phyloP scores from a whole-genome alignment of 768 basidiomycete species.

The Udeniomyces megalosporus region DNA sequence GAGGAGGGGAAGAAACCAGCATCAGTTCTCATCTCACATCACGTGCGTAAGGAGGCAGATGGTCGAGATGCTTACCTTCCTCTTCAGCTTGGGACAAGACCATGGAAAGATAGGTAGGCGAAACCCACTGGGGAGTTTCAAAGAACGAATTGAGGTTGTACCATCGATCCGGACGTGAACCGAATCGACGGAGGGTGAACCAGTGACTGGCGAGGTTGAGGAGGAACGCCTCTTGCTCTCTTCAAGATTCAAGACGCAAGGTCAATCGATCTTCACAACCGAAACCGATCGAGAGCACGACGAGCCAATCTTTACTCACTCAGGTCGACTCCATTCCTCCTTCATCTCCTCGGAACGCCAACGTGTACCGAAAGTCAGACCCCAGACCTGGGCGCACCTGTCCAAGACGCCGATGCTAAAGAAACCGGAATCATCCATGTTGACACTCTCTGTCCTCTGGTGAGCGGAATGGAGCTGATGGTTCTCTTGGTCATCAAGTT shows the following conservation, averaged over 20 bases:
- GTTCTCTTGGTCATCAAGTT: slow-evolving; percentile 14
- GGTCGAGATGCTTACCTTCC: neutral
- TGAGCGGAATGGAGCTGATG: neutral
- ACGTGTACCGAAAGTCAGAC: slow-evolving; percentile 1
- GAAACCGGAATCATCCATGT: slow-evolving; percentile 9
- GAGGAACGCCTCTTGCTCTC: slow-evolving; percentile 12
- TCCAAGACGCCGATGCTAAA: neutral
- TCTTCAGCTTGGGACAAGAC: slow-evolving; percentile 5
- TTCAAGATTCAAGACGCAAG: too few relatives aligned
- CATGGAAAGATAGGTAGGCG: slow-evolving; percentile 10
- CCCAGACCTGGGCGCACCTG: slow-evolving; percentile 4
- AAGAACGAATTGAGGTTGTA: slow-evolving; percentile 15
- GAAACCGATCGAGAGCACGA: too few relatives aligned
- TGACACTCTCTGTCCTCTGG: neutral
- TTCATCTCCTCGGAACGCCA: slow-evolving; percentile 11
- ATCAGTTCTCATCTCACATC: neutral
- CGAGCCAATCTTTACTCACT: too few relatives aligned
- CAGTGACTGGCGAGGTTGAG: slow-evolving; percentile 11
- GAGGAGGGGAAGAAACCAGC: neutral
- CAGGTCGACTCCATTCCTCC: slow-evolving; percentile 1
- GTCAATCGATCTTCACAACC: too few relatives aligned
- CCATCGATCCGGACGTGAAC: neutral
- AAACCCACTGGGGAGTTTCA: slow-evolving; percentile 2
- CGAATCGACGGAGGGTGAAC: slow-evolving; percentile 13
- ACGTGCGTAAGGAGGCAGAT: neutral